A percentile compares a stretch with the other conserved stretches of the same genome.
phyloP scores from a whole-genome alignment of 1,284 basidiomycete genomes.

The Lentinula novae-zelandiae region DNA sequence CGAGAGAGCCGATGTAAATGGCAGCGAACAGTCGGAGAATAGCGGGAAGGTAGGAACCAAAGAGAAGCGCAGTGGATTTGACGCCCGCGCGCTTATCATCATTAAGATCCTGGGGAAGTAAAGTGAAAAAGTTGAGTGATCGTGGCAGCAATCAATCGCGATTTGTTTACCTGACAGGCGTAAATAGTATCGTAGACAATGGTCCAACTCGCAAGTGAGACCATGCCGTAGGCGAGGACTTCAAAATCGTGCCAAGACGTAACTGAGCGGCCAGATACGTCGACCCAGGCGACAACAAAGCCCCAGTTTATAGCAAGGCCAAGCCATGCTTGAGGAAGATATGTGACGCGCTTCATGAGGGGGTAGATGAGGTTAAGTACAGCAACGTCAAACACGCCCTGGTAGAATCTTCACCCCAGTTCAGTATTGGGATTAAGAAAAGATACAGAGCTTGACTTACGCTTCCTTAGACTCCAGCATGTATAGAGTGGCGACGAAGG shows the following conservation, averaged over 20 bases:
- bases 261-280: conserved; percentile 21
- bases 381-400: not conserved
- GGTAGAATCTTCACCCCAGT: not conserved
- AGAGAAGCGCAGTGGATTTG: conserved; percentile 55
- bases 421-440: not conserved
- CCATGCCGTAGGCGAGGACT: conserved; percentile 7
- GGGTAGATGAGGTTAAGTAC: conserved; percentile 40
- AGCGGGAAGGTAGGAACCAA: conserved; percentile 37
- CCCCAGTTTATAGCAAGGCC: conserved; percentile 30
- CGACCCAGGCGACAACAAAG: conserved; percentile 28
- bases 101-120: conserved; percentile 37
- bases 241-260: not conserved
- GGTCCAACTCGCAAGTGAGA: conserved; percentile 37
- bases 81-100: conserved; percentile 54
- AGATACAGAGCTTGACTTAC: not conserved
- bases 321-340: conserved; percentile 70
- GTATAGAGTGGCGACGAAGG: not conserved
- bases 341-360: conserved; percentile 58
- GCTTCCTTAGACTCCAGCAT: not conserved
- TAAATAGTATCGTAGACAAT: conserved; percentile 58
- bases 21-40: conserved; percentile 42
- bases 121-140: not conserved
- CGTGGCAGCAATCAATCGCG: not conserved
- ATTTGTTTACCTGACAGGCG: conserved; percentile 31
- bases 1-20: conserved; percentile 29